Percentiles rank a stretch among this genome's conserved stretches.
Evolutionary conservation across 805 yeast genomes (phyloP).

Genomic region (Yarrowia phangngaensis): DNA sequence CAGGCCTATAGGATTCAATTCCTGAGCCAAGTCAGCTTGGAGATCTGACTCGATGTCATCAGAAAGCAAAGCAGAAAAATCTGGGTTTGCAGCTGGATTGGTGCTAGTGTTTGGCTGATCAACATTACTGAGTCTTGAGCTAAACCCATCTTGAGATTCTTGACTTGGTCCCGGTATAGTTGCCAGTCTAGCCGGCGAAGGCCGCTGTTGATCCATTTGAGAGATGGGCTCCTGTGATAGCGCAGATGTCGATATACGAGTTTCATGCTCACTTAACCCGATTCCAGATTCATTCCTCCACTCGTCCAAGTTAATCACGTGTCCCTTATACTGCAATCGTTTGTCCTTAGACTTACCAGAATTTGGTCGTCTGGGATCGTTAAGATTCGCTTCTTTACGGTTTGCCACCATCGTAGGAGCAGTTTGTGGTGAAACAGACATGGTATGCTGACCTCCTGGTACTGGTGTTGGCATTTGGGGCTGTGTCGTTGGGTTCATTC

Average conservation of each 20-base stretch:
- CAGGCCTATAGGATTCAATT: conserved; percentile 10
- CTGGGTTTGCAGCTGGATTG: not conserved
- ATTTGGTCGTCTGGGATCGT: conserved; percentile 6
- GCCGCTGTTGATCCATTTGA: no score
- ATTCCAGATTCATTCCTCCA: not conserved
- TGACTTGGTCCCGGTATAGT: no score
- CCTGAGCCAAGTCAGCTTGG: conserved; percentile 12
- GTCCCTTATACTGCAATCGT: conserved; percentile 16
- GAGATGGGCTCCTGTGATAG: no score
- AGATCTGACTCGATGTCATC: conserved; percentile 10
- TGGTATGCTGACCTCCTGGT: conserved; percentile 8
- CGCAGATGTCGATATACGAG: no score
- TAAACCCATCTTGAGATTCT: no score
- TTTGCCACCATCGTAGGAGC: not conserved
- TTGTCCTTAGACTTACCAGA: conserved; percentile 11
- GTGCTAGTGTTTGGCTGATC: conserved; percentile 1
- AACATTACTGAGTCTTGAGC: not conserved
- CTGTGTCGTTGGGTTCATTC: not conserved
- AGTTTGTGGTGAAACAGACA: conserved; percentile 1
- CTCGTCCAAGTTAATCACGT: conserved; percentile 20
- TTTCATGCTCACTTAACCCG: not conserved
- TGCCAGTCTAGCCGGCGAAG: no score
- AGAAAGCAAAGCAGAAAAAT: conserved; percentile 2
- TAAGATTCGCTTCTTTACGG: not conserved
- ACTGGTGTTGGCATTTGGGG: not conserved